These are phyloP conservation scores for Viridothelium virens DNA, from an alignment of 495 filamentous ascomycete species.

Conservation along the genomic window DNA sequence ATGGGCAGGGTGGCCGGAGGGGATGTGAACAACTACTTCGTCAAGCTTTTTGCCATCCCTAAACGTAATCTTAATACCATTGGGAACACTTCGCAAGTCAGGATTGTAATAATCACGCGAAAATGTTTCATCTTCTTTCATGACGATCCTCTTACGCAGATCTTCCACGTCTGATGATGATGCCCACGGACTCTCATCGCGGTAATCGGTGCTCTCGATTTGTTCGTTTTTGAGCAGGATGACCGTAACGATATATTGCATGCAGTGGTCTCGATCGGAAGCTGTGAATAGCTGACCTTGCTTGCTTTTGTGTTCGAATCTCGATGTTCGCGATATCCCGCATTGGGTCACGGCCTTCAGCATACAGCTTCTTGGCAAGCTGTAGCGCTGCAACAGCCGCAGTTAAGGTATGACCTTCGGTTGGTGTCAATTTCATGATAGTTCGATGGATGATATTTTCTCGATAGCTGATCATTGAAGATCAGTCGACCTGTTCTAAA, in stretches of 20 bases:
- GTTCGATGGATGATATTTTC: not conserved
- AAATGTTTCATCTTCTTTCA: conserved; percentile 31
- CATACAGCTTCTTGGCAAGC: not conserved
- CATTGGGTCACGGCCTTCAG: not conserved
- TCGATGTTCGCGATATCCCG: not conserved
- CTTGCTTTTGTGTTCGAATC: conserved; percentile 35
- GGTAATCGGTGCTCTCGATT: conserved; percentile 35
- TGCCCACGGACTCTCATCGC: conserved; percentile 35
- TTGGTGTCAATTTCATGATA: not conserved
- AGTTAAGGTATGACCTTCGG: not conserved
- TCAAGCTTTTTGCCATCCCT: conserved; percentile 18
- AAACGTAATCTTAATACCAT: conserved; percentile 28
- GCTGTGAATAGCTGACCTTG: conserved; percentile 34
- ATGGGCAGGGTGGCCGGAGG: not conserved
- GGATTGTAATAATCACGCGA: conserved; percentile 36
- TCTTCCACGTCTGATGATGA: conserved; percentile 23
- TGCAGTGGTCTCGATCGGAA: conserved; percentile 44
- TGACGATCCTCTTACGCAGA: conserved; percentile 32
- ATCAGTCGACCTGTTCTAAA: not conserved
- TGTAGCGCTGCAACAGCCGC: not conserved
- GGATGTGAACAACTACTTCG: conserved; percentile 12
- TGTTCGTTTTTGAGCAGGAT: conserved; percentile 34
- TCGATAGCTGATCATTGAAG: not conserved
- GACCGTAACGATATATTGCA: conserved; percentile 40
- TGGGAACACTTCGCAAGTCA: conserved; percentile 28